A percentile compares a stretch with the other conserved stretches of the same genome.
These are phyloP conservation scores for Wickerhamomyces sydowiorum DNA, from an alignment of 805 yeast genomes.

Conservation along the genomic window DNA sequence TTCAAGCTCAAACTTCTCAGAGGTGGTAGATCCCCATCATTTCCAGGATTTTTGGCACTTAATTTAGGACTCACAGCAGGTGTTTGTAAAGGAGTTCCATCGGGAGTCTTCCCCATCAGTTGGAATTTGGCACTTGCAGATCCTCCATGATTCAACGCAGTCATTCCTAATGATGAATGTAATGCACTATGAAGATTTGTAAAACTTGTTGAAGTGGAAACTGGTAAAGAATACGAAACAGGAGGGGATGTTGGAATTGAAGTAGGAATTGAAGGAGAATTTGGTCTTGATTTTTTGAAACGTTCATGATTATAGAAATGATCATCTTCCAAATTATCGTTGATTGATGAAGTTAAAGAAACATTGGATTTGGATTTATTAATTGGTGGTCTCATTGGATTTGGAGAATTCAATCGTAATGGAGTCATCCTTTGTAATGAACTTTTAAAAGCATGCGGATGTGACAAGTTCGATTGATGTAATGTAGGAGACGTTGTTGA, in stretches of 20 bases:
- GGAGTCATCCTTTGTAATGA: constrained; percentile 65
- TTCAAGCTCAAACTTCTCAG: constrained; percentile 21
- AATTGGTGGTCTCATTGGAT: constrained; percentile 7
- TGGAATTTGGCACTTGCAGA: constrained; percentile 6
- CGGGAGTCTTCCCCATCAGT: constrained; percentile 23
- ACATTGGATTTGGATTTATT: constrained; percentile 21
- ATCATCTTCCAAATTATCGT: constrained; percentile 38
- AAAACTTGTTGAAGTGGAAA: constrained; percentile 16
- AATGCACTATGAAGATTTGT: constrained; percentile 19
- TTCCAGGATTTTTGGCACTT: constrained; percentile 4
- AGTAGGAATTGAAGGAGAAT: constrained; percentile 24
- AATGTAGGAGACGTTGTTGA: constrained; percentile 13
- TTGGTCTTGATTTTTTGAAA: constrained; percentile 33
- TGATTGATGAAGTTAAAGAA: constrained; percentile 20
- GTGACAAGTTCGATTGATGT: constrained; percentile 15
- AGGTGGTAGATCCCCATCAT: constrained; percentile 19
- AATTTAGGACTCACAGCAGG: constrained; percentile 22
- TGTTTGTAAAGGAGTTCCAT: constrained; percentile 23
- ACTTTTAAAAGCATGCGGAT: constrained; percentile 29
- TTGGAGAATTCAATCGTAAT: constrained; percentile 25
- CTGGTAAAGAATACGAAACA: constrained; percentile 9
- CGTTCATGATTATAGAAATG: constrained; percentile 24
- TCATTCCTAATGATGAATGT: constrained; percentile 17
- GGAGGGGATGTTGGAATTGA: constrained; percentile 10
- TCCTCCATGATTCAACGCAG: constrained; percentile 6